Base-by-base conservation (phyloP, 2,329 filamentous ascomycete species). In the Lachnellula occidentalis region DNA sequence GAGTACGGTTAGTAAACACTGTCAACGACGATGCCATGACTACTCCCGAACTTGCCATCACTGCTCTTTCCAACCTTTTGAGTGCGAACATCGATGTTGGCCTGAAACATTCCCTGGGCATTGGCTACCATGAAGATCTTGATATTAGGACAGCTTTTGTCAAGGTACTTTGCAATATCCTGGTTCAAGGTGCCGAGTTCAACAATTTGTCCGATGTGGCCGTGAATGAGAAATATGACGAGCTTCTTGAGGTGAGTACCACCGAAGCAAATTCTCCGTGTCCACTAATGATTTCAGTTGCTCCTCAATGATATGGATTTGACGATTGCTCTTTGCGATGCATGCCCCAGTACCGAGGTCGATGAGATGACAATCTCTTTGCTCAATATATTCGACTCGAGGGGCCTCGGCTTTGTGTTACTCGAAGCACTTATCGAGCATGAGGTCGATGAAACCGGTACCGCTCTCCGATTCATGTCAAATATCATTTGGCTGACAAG, bases 61-160 rank as follows among this genome's bases (percentile, higher is more conserved):
- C 78, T 11, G 86, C 86, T 14, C 70, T 88, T 12, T 87, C 84
- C 1, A 88, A 88, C 60, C 74, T 88, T 1, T 71, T 88, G 7
- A 87, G 84, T 63, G 83, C 85, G 3, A 88, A 88, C 59, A 86
- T 88, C 34, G 85, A 88, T 61, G 83, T 88, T 37, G 85, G 85
- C 2, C 70, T 88, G 47, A 87, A 88, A 65, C 83, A 87, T 65
- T 87, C 83, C 2, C 71, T 88, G 14, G 83, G 81, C 57, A 86
- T 88, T 56, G 85, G 85, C 12, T 88, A 88, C 64, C 83, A 88
- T 62, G 83, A 86, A 61, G 86, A 86, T 61, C 73, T 85, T 34
- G 83, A 87, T 61, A 86, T 87, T 55, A 77, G 85, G 50, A 86
- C 83, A 5, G 85, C 85, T 2, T 87, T 88, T 64, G 79, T 88